Base-by-base conservation (phyloP, 805 yeast genomes). In the Candida parachauliodes region DNA sequence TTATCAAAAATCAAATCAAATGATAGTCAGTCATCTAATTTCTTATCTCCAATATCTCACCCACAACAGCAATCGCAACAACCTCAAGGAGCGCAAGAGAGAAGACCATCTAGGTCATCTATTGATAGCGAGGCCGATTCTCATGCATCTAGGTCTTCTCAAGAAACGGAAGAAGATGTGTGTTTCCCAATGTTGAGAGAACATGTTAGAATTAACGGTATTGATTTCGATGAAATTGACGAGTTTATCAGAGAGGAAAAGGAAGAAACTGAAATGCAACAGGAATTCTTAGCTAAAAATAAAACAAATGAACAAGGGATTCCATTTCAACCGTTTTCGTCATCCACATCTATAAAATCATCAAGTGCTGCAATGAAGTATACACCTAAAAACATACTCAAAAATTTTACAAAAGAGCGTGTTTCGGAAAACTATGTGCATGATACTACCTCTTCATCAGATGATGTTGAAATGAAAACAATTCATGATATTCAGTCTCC, bases 161-260 rank as follows among this genome's bases (percentile, higher is more conserved):
- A 86, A 49, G 96, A 88, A 54, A 88, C 96, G 0, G 98, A 91
- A 53, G 96, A 88, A 55, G 98, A 91, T 73, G 98, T 91, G 31
- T 91, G 98, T 69, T 89, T 89, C 62, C 98, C 98, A 2, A 83
- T 88, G 87, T 65, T 79, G 34, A 80, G 85, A 3, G 83, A 82
- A 43, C 72, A 68, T 44, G 64, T 68, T 19, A 57, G 70, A 36
- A 65, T 76, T 29, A 80, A 79, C 43, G 96, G 95, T 12, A 86
- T 93, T 48, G 96, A 91, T 60, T 88, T 91, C 52, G 88, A 80
- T 52, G 97, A 88, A 52, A 75, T 91, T 47, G 96, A 87, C 41
- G 93, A 84, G 48, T 87, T 83, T 53, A 79, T 83, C 30, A 68
- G 69, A 37, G 83, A 77, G 39, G 81, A 77, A 48, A 63, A 79